Percentiles rank a stretch among this genome's conserved stretches.
phyloP scores from a whole-genome alignment of 2,329 filamentous ascomycete genomes.

The Lasiodiplodia theobromae region DNA sequence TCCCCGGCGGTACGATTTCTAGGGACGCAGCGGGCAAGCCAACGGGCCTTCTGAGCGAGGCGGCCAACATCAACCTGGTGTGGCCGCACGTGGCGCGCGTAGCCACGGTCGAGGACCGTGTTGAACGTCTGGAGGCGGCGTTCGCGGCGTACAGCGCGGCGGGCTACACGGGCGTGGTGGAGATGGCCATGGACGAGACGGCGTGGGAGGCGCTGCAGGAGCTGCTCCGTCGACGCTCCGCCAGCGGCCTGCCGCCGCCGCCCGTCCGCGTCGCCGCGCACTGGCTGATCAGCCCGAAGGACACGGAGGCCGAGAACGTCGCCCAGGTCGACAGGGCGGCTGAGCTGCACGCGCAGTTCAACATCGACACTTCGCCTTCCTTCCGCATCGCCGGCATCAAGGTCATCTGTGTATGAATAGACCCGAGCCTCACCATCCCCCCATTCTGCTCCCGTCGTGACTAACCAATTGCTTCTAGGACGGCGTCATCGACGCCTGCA shows the following conservation, averaged over 20 bases:
- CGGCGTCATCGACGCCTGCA: slow-evolving; percentile 70
- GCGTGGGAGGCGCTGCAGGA: slow-evolving; percentile 57
- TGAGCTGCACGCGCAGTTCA: slow-evolving; percentile 56
- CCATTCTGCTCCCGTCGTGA: neutral
- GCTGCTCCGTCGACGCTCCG: slow-evolving; percentile 28
- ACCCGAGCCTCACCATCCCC: neutral
- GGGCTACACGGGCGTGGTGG: slow-evolving; percentile 63
- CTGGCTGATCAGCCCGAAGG: slow-evolving; percentile 61
- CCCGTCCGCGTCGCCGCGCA: slow-evolving; percentile 62
- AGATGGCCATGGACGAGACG: slow-evolving; percentile 67
- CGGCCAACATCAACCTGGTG: slow-evolving; percentile 61
- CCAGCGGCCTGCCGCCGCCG: slow-evolving; percentile 37
- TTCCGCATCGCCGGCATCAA: slow-evolving; percentile 67
- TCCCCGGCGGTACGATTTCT: slow-evolving; percentile 61
- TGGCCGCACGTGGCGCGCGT: slow-evolving; percentile 62
- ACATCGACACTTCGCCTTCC: slow-evolving; percentile 53
- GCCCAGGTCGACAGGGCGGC: slow-evolving; percentile 60
- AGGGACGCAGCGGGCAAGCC: slow-evolving; percentile 57
- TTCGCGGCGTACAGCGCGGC: slow-evolving; percentile 57
- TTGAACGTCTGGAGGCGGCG: slow-evolving; percentile 55
- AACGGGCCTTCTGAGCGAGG: slow-evolving; percentile 62
- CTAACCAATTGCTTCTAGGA: slow-evolving; percentile 45
- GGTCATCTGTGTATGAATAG: slow-evolving; percentile 56
- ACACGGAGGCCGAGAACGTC: slow-evolving; percentile 54
- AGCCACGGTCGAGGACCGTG: slow-evolving; percentile 57